phyloP scores from a whole-genome alignment of 257 asterid species.

The Nemophila menziesii region DNA sequence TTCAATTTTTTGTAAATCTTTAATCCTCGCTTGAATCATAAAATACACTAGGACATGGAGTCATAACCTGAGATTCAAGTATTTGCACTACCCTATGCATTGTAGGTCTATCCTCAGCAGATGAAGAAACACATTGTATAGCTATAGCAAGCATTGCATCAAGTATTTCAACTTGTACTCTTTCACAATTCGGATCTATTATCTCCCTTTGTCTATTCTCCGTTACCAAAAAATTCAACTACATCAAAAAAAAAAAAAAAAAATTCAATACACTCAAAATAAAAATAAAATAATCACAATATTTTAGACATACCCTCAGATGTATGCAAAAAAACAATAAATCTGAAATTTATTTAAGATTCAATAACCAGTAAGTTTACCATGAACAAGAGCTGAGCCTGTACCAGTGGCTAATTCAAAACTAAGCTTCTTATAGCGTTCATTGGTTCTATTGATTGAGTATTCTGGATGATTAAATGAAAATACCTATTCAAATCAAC shows the following conservation, averaged over 20 bases:
- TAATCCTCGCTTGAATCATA: conserved; percentile 75
- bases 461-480: conserved; percentile 71
- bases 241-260: too few relatives aligned
- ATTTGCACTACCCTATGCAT: conserved; percentile 87
- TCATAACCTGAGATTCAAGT: conserved; percentile 80
- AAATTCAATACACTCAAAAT: too few relatives aligned
- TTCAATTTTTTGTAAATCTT: conserved; percentile 12
- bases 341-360: too few relatives aligned
- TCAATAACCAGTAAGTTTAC: too few relatives aligned
- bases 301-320: too few relatives aligned
- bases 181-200: too few relatives aligned
- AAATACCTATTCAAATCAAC: conserved; percentile 54
- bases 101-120: conserved; percentile 90
- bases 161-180: conserved; percentile 55
- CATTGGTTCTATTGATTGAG: conserved; percentile 48
- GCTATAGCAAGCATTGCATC: conserved; percentile 69
- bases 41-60: conserved; percentile 92
- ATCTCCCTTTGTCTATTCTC: too few relatives aligned
- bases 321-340: too few relatives aligned
- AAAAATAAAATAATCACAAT: too few relatives aligned
- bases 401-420: conserved; percentile 66
- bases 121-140: conserved; percentile 70
- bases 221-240: too few relatives aligned
- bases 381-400: conserved; percentile 86
- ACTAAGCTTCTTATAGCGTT: conserved; percentile 57